phyloP scores from a whole-genome alignment of 495 filamentous ascomycete genomes.

The Cryomyces minteri region DNA sequence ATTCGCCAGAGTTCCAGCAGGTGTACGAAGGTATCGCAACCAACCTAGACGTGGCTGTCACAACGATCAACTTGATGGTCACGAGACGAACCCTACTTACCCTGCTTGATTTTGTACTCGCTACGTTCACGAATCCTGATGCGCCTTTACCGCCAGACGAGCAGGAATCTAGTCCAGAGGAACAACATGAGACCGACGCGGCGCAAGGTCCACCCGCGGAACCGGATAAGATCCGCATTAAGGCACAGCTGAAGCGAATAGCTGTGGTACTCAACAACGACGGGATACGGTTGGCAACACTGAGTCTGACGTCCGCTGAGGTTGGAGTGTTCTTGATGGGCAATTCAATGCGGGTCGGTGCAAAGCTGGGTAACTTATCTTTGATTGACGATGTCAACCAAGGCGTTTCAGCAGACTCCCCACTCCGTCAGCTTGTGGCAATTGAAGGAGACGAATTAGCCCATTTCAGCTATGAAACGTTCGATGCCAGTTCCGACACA shows the following conservation, averaged over 20 bases:
- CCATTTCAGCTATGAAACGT: conserved; percentile 96
- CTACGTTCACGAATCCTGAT: conserved; percentile 73
- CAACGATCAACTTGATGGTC: conserved; percentile 88
- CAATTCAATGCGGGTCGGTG: conserved; percentile 66
- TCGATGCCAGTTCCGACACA: conserved; percentile 49
- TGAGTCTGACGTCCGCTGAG: conserved; percentile 81
- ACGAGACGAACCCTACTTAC: conserved; percentile 87
- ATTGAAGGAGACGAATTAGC: conserved; percentile 92
- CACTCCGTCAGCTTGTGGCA: conserved; percentile 70
- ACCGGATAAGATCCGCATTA: conserved; percentile 55
- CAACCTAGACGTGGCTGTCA: conserved; percentile 79
- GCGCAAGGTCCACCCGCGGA: conserved; percentile 13
- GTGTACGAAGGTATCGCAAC: conserved; percentile 85
- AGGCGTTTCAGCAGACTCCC: conserved; percentile 61
- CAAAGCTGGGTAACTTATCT: conserved; percentile 69
- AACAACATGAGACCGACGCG: conserved; percentile 15
- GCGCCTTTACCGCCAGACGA: conserved; percentile 21
- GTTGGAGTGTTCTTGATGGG: conserved; percentile 79
- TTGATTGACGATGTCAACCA: conserved; percentile 89
- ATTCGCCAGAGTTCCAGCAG: conserved; percentile 82
- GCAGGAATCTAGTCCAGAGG: conserved; percentile 11
- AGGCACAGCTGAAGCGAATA: conserved; percentile 83
- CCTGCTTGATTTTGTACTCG: conserved; percentile 85
- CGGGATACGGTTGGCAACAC: conserved; percentile 79
- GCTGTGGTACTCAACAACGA: conserved; percentile 95